Conservation (phyloP, 106 monocot genomes). For the Xerophyta viscosa region DNA sequence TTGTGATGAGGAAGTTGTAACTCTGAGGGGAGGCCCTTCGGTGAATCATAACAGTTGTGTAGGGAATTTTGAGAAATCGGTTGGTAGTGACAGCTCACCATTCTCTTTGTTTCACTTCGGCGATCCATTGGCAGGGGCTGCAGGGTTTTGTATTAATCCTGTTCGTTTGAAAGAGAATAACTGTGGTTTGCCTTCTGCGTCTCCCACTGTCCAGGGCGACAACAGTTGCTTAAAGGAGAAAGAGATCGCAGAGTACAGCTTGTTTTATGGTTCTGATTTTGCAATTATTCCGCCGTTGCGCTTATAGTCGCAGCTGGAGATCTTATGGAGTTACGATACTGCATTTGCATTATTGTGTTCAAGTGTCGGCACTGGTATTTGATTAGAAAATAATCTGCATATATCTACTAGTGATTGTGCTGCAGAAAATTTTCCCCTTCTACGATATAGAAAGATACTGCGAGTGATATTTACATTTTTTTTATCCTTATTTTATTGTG, state of each 20-base stretch:
- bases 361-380: no score
- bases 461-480: no score
- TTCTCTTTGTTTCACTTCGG: slow-evolving; percentile 96
- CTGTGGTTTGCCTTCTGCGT: slow-evolving; percentile 4
- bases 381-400: no score
- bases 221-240: slow-evolving; percentile 33
- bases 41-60: slow-evolving; percentile 2
- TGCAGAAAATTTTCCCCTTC: no score
- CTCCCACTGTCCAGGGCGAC: slow-evolving; percentile 7
- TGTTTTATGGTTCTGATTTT: slow-evolving; percentile 66
- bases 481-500: no score
- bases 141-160: slow-evolving; percentile 12
- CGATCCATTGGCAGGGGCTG: slow-evolving; percentile 40
- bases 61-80: slow-evolving; percentile 9
- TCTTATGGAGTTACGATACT: neutral
- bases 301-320: slow-evolving; percentile 9
- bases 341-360: no score
- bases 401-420: no score
- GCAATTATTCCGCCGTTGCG: slow-evolving; percentile 49
- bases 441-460: no score
- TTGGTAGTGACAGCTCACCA: slow-evolving; percentile 20
- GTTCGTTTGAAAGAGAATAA: slow-evolving; percentile 20
- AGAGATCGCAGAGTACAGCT: slow-evolving; percentile 64
- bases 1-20: slow-evolving; percentile 2
- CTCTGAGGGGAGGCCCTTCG: slow-evolving; percentile 2